Base-by-base conservation (phyloP, 345 rosid genomes). In the Sonneratia caseolaris region DNA sequence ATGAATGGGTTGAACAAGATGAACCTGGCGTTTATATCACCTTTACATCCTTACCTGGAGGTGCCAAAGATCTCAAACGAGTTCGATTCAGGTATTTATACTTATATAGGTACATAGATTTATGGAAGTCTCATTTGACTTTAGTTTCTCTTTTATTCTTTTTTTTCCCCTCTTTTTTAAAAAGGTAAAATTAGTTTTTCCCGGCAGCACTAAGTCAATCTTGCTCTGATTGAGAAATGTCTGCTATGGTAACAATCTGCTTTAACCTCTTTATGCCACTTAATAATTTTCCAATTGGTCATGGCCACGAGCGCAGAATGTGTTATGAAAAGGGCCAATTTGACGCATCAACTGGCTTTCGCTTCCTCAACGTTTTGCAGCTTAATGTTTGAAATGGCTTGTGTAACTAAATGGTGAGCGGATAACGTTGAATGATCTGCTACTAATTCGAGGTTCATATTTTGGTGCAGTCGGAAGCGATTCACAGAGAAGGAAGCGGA, bases 1-100 rank as follows among this genome's bases (percentile, higher is more conserved):
- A 75, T 76, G 98, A 96, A 76, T 88, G 98, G 95, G 96, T 96
- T 68, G 99, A 96, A 78, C 98, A 96, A 84, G 96, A 91, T 73
- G 97, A 96, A 79, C 95, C 93, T 48, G 98, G 99, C 72, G 98
- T 96, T 21, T 92, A 92, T 78, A 91, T 96, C 48, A 96, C 99
- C 68, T 90, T 96, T 57, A 91, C 91, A 68, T 88, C 96, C 42
- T 83, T 90, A 42, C 85, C 92, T 3, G 98, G 97, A 43, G 97
- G 96, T 72, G 86, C 76, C 69, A 92, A 91, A 80, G 98, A 96
- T 86, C 95, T 96, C 70, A 92, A 96, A 83, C 91, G 98, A 67
- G 99, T 96, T 64, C 98, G 99, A 75, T 96, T 96, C 87, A 96
- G 99, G 98, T 96, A 83, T 53, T 0, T 53, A 19, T 53, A 19